Evolutionary conservation across 106 monocot species (phyloP), one percentile per base, ranked within the genome.

Genomic region (Vanilla planifolia): DNA sequence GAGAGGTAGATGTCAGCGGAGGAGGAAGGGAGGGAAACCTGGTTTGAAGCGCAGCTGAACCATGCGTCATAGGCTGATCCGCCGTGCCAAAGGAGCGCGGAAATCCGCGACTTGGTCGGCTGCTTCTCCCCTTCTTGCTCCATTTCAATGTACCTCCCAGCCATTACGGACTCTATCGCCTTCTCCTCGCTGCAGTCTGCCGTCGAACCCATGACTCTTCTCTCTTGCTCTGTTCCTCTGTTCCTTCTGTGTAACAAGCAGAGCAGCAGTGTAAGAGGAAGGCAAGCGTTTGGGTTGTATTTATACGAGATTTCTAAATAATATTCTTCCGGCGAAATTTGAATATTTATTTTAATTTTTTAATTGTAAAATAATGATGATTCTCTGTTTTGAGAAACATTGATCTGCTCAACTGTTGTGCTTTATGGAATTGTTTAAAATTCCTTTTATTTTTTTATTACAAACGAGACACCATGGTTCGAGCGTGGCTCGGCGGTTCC

Each of bases 21-120:
- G 4, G 11, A 21, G 9, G 13, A 26, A 26, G n/a, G 39, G 21
- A 56, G 17, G 33, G 30, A 1, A n/a, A 82, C 87, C 71, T 88
- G 87, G 73, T 88, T 88, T 21, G 87, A 88, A 2, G 82, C 87
- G 36, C 87, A 88, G 59, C 87, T 88, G 56, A 88, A 88, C 82
- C 87, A 88, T 35, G 87, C 87, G 35, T 88, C 87, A 33, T 88
- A 88, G 39, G 79, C 71, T 3, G 82, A 88, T 55, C 87, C 87
- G 15, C 87, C 87, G 34, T 88, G 82, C 87, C 82, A 88, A 59
- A 88, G 66, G 42, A 88, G 29, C 59, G 70, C 56, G 4, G 87
- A 88, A 60, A 88, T 73, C n/a, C 71, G 67, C 1, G 82, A 73
- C 52, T 88, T 88, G 55, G 69, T 59, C 43, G 79, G 64, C 55